Conservation (phyloP, 2,329 filamentous ascomycete species). For the Cordyceps tenuipes region DNA sequence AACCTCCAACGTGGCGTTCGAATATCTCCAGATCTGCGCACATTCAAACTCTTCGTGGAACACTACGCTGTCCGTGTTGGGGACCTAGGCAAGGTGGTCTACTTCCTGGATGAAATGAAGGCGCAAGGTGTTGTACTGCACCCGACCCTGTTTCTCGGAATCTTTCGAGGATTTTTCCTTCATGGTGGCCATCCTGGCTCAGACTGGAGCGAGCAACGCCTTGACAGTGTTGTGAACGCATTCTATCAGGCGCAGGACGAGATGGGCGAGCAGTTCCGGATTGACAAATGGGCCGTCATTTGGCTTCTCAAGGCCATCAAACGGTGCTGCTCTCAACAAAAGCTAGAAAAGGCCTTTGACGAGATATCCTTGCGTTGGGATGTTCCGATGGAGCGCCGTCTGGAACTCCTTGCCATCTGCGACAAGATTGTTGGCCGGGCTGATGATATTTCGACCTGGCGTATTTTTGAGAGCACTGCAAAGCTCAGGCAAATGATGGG, state of each 20-base stretch:
- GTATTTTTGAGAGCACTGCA: not conserved
- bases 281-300: slow-evolving; percentile 53
- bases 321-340: slow-evolving; percentile 44
- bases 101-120: slow-evolving; percentile 74
- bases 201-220: slow-evolving; percentile 62
- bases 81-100: slow-evolving; percentile 60
- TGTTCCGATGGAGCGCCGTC: not conserved
- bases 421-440: slow-evolving; percentile 5
- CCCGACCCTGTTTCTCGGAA: slow-evolving; percentile 66
- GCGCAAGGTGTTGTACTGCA: slow-evolving; percentile 59
- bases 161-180: slow-evolving; percentile 73
- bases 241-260: slow-evolving; percentile 49
- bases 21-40: slow-evolving; percentile 66
- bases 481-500: slow-evolving; percentile 1
- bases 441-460: slow-evolving; percentile 3
- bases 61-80: slow-evolving; percentile 63
- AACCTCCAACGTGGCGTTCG: slow-evolving; percentile 53
- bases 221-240: slow-evolving; percentile 59
- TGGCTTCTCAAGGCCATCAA: slow-evolving; percentile 57
- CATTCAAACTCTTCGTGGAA: slow-evolving; percentile 71
- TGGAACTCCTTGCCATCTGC: slow-evolving; percentile 6
- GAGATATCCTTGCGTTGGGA: slow-evolving; percentile 39
- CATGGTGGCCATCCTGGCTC: slow-evolving; percentile 59
- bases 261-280: slow-evolving; percentile 36
- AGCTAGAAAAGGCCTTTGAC: slow-evolving; percentile 47